Evolutionary conservation across 1,284 basidiomycete species (phyloP).

Genomic region (Peniophora sp.): DNA sequence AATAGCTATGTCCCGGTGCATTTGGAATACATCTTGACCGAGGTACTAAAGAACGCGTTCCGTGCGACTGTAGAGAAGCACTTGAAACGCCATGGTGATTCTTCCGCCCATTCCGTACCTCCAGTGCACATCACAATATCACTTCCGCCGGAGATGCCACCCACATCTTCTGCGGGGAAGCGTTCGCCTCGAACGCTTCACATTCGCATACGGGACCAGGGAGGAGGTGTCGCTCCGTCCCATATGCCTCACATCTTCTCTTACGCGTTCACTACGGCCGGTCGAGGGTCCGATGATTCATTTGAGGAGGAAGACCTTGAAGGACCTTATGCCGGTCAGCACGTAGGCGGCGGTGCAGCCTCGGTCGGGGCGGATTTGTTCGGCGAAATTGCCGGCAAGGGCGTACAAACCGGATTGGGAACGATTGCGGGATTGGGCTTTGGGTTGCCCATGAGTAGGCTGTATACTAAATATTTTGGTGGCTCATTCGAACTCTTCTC

Average conservation of each 20-base stretch:
- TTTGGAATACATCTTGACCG: conserved; percentile 83
- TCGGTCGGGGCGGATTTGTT: conserved; percentile 56
- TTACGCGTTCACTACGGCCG: conserved; percentile 85
- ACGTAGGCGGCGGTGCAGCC: conserved; percentile 58
- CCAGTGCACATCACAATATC: conserved; percentile 71
- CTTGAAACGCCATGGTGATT: conserved; percentile 30
- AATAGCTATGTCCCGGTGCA: conserved; percentile 81
- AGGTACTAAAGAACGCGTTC: conserved; percentile 85
- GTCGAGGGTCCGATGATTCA: conserved; percentile 23
- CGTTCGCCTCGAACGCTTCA: conserved; percentile 50
- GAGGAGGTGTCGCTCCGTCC: conserved; percentile 72
- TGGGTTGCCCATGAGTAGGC: conserved; percentile 77
- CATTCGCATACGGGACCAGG: conserved; percentile 78
- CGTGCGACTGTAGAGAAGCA: conserved; percentile 83
- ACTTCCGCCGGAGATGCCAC: conserved; percentile 29
- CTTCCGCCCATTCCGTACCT: conserved; percentile 35
- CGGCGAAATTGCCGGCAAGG: conserved; percentile 67
- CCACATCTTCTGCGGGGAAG: conserved; percentile 20
- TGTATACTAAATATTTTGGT: conserved; percentile 78
- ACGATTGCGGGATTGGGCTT: conserved; percentile 81
- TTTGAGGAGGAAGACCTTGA: conserved; percentile 35
- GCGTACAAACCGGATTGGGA: conserved; percentile 66
- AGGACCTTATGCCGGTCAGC: conserved; percentile 67
- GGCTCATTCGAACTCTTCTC: conserved; percentile 71
- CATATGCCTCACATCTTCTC: conserved; percentile 80